Conservation (phyloP, 352 stramenopile species). For the Plasmopara halstedii region DNA sequence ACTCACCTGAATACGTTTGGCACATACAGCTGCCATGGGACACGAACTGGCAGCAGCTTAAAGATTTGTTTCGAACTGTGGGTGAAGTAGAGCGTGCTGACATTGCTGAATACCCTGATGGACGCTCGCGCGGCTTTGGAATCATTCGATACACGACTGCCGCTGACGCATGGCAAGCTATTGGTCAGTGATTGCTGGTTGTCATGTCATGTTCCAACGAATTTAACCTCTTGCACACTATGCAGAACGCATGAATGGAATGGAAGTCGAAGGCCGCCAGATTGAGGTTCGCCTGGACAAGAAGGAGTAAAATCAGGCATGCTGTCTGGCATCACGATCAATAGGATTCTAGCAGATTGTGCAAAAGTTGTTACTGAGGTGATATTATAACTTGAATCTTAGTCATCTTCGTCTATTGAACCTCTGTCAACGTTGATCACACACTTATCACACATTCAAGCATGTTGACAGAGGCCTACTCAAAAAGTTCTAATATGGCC, state of each 20-base stretch:
- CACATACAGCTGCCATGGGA: slow-evolving; percentile 50
- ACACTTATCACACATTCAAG: not conserved
- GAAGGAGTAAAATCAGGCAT: slow-evolving; percentile 19
- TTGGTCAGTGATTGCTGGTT: slow-evolving; percentile 35
- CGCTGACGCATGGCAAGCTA: slow-evolving; percentile 45
- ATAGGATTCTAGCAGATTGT: slow-evolving; percentile 8
- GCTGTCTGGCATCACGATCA: slow-evolving; percentile 2
- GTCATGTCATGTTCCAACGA: not conserved
- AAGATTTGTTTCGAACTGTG: slow-evolving; percentile 54
- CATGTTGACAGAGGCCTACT: not conserved
- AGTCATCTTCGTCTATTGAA: too few relatives aligned
- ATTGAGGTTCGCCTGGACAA: slow-evolving; percentile 70
- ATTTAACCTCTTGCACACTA: not conserved
- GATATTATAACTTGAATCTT: too few relatives aligned
- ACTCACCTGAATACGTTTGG: not conserved
- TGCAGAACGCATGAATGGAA: slow-evolving; percentile 52
- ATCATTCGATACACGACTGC: slow-evolving; percentile 54
- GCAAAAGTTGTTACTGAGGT: slow-evolving; percentile 7
- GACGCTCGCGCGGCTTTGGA: slow-evolving; percentile 58
- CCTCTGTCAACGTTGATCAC: too few relatives aligned
- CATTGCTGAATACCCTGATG: slow-evolving; percentile 47
- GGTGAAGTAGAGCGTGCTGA: slow-evolving; percentile 65
- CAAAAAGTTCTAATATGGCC: not conserved
- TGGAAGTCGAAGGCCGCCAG: slow-evolving; percentile 53
- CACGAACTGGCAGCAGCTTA: slow-evolving; percentile 61